Conservation (phyloP, 352 stramenopile genomes). For the Phytophthora sp. region DNA sequence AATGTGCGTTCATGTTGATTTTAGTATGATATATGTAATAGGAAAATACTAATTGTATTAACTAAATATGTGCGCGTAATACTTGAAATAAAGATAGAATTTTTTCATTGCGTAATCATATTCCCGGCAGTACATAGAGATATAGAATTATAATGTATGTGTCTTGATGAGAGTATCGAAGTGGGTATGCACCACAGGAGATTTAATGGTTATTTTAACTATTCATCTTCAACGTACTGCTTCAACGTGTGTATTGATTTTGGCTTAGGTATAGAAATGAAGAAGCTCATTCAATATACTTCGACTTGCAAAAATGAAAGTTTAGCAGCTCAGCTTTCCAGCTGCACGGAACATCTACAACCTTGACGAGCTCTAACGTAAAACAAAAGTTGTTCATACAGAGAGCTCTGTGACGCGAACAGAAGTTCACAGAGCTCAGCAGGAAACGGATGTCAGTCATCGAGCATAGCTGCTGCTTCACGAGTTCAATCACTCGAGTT, state of each 20-base stretch:
- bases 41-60: too few relatives aligned
- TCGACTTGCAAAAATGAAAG: background rate
- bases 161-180: too few relatives aligned
- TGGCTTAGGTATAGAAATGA: too few relatives aligned
- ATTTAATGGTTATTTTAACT: too few relatives aligned
- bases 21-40: too few relatives aligned
- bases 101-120: too few relatives aligned
- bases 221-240: too few relatives aligned
- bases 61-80: too few relatives aligned
- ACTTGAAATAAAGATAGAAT: too few relatives aligned
- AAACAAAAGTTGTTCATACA: background rate
- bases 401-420: background rate
- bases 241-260: background rate
- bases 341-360: background rate
- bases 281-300: background rate
- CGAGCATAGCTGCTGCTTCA: background rate
- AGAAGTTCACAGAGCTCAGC: background rate
- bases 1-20: too few relatives aligned
- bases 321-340: background rate
- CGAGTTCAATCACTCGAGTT: background rate
- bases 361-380: background rate
- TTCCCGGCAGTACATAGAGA: background rate
- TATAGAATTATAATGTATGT: background rate
- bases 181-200: too few relatives aligned
- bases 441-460: background rate